Evolutionary conservation across 352 stramenopile genomes (phyloP).

Genomic region (Phytophthora brassicae): DNA sequence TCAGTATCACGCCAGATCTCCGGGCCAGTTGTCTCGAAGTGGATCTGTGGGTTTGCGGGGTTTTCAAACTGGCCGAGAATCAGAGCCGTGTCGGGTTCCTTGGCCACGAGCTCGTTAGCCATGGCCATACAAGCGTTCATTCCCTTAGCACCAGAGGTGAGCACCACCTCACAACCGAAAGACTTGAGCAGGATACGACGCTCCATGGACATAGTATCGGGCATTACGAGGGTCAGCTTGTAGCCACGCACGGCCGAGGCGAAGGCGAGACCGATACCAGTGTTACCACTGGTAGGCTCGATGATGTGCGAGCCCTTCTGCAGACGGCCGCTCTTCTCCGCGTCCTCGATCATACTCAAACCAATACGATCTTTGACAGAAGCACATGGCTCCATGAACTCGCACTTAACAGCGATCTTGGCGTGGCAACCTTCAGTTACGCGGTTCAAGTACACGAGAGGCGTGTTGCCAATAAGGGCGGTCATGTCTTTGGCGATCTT

Average conservation of each 20-base stretch:
- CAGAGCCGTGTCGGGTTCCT: slow-evolving; percentile 67
- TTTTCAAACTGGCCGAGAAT: slow-evolving; percentile 97
- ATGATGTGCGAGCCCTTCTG: slow-evolving; percentile 88
- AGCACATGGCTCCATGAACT: slow-evolving; percentile 89
- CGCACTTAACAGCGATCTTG: slow-evolving; percentile 89
- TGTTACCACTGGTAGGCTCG: slow-evolving; percentile 95
- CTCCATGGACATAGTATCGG: slow-evolving; percentile 96
- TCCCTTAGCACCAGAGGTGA: slow-evolving; percentile 88
- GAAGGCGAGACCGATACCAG: slow-evolving; percentile 93
- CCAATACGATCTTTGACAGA: slow-evolving; percentile 89
- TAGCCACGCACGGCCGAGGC: slow-evolving; percentile 89
- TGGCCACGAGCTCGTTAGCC: slow-evolving; percentile 74
- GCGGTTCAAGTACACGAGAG: slow-evolving; percentile 91
- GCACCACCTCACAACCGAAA: slow-evolving; percentile 90
- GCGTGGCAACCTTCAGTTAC: slow-evolving; percentile 78
- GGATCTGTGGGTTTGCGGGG: slow-evolving; percentile 94
- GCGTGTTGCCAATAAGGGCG: slow-evolving; percentile 94
- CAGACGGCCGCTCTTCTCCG: slow-evolving; percentile 67
- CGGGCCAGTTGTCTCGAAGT: slow-evolving; percentile 87
- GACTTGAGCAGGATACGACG: slow-evolving; percentile 94
- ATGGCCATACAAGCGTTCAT: slow-evolving; percentile 83
- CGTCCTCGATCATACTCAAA: slow-evolving; percentile 83
- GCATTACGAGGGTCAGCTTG: slow-evolving; percentile 95
- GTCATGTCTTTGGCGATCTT: slow-evolving; percentile 94
- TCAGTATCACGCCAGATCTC: slow-evolving; percentile 91